Base-by-base conservation (phyloP, 768 basidiomycete genomes). In the Cystobasidium tubakii region DNA sequence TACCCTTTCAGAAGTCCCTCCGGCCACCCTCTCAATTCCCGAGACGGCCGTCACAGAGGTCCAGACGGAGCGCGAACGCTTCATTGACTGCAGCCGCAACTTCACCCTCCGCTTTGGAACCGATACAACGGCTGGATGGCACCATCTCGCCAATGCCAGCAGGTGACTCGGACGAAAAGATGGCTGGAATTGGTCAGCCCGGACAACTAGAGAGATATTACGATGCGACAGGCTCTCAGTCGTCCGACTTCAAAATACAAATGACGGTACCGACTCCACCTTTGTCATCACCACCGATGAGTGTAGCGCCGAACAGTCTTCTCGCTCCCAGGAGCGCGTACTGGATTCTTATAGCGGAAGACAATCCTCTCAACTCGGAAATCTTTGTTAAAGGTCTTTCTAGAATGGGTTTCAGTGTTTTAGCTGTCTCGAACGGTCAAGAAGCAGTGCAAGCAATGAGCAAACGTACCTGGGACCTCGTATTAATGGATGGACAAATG, bases 351-450 rank as follows among this genome's bases (percentile, higher is more conserved):
- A 33, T 76, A 23, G 76, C 75, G 50, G 77, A 78, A 29, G 77
- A 78, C 57, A 78, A 78, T 62, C 63, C 65, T 50, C 44, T 78
- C n/a, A 73, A 75, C 44, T 43, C 74, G 0, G 31, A 60, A 17
- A 74, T 78, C 46, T 63, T 74, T 43, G 64, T 73, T 3, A 53
- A 65, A n/a, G 44, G 67, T 12, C 62, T 78, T 19, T 27, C 23
- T 1, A 77, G 76, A 71, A 75, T 75, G 74, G 73, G 69, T n/a
- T 77, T 76, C 75, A 53, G 50, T 17, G 74, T 76, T 62, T 62
- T 67, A 15, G 29, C 42, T 10, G 75, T 71, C 6, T 29, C 23
- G 6, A 74, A 72, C 67, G 77, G 77, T 1, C 64, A 62, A 60
- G 72, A 76, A 23, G 77, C 74, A 17, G 53, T 77, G n/a, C 63